Evolutionary conservation across 2,329 filamentous ascomycete species (phyloP).

Genomic region (Pseudogymnoascus verrucosus): DNA sequence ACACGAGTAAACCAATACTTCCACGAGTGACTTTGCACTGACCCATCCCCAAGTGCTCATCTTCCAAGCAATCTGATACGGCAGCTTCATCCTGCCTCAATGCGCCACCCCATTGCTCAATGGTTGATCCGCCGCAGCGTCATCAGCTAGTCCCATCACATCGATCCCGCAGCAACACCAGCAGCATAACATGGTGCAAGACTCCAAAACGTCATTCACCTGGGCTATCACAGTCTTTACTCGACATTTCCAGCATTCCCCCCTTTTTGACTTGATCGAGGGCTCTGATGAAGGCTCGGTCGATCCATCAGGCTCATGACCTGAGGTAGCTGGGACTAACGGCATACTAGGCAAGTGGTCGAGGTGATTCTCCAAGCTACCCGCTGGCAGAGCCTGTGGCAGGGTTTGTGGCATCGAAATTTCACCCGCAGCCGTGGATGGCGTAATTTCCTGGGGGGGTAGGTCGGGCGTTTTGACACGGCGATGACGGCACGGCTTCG

Average conservation of each 20-base stretch:
- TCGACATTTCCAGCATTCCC: slow-evolving; percentile 7
- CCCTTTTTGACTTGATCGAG: not conserved
- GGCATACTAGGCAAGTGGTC: not conserved
- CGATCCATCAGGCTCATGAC: not conserved
- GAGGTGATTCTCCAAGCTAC: not conserved
- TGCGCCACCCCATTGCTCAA: not conserved
- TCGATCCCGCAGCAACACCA: slow-evolving; percentile 3
- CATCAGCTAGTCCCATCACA: not conserved
- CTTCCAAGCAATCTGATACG: not conserved
- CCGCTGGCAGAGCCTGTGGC: not conserved
- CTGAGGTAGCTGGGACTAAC: not conserved
- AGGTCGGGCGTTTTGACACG: not conserved
- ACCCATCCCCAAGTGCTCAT: not conserved
- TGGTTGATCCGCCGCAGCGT: not conserved
- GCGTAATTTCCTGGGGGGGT: not conserved
- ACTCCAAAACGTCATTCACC: not conserved
- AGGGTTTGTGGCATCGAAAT: not conserved
- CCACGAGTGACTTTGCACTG: not conserved
- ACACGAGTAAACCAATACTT: not conserved
- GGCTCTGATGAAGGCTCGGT: not conserved
- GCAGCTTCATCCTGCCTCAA: not conserved
- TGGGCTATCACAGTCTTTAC: not conserved
- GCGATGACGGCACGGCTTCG: not conserved
- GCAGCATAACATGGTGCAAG: not conserved
- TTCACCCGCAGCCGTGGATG: not conserved